Conservation (phyloP, 2,329 filamentous ascomycete species). For the Verticillium tricorpus region DNA sequence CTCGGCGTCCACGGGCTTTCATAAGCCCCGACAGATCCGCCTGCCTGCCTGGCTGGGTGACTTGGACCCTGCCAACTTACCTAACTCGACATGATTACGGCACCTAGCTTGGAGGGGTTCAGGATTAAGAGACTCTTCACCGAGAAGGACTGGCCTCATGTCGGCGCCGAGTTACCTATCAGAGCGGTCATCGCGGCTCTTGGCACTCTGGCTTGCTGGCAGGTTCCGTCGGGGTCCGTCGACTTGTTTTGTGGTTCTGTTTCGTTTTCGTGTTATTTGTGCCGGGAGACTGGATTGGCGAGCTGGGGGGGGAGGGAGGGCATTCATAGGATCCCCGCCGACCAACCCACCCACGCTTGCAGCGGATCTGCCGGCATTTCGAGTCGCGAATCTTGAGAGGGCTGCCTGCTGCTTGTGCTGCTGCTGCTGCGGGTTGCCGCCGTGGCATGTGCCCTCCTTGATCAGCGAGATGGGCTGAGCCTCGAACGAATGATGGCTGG, state of each 20-base stretch:
- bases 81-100: too few relatives aligned
- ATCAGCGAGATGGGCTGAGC: too few relatives aligned
- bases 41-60: neutral
- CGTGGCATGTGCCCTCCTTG: too few relatives aligned
- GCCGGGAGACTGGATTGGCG: too few relatives aligned
- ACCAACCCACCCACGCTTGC: neutral
- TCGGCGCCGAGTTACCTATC: neutral
- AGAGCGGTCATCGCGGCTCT: neutral
- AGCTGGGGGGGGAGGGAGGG: neutral
- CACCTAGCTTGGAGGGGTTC: neutral
- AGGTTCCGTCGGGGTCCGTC: neutral
- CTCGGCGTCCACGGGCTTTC: neutral
- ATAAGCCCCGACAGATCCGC: neutral
- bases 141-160: neutral
- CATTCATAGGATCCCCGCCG: neutral
- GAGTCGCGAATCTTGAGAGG: neutral
- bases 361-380: neutral
- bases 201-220: neutral
- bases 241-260: neutral
- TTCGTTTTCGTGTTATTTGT: neutral
- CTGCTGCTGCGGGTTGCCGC: too few relatives aligned
- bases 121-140: neutral
- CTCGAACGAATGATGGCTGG: too few relatives aligned
- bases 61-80: too few relatives aligned
- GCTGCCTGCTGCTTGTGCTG: neutral